Conservation (phyloP, 108 stramenopile genomes). For the Aurantiochytrium sp. region DNA sequence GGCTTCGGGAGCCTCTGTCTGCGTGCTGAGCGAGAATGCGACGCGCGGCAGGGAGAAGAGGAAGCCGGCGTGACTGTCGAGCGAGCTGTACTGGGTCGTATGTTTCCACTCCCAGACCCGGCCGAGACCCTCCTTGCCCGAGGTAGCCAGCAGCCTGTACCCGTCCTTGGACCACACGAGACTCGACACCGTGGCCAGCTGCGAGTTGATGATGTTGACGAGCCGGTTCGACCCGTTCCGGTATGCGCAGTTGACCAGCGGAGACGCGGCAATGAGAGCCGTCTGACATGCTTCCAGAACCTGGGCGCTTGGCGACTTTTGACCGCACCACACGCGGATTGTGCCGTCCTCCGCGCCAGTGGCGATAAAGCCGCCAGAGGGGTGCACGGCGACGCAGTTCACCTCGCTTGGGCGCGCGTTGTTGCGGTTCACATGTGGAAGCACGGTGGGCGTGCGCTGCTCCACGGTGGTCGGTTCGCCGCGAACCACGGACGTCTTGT, state of each 20-base stretch:
- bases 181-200: background rate
- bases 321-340: background rate
- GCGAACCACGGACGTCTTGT: background rate
- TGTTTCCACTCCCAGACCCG: slow-evolving; percentile 29
- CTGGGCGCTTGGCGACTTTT: background rate
- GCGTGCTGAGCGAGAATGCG: background rate
- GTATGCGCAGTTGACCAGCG: background rate
- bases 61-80: background rate
- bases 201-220: background rate
- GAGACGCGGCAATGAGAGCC: slow-evolving; percentile 18
- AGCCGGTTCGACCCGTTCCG: background rate
- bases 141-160: background rate
- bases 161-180: slow-evolving; percentile 24
- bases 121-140: background rate
- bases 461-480: background rate
- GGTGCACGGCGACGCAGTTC: slow-evolving; percentile 1
- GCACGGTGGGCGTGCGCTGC: background rate
- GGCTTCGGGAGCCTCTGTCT: background rate
- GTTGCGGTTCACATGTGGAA: background rate
- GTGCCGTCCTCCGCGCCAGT: background rate
- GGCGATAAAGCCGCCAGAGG: background rate
- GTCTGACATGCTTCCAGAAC: background rate
- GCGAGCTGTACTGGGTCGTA: background rate
- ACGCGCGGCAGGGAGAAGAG: background rate
- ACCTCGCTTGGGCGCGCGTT: background rate